These are phyloP conservation scores for Malus hybrid DNA, from an alignment of 331 rosid species.

Conservation along the genomic window DNA sequence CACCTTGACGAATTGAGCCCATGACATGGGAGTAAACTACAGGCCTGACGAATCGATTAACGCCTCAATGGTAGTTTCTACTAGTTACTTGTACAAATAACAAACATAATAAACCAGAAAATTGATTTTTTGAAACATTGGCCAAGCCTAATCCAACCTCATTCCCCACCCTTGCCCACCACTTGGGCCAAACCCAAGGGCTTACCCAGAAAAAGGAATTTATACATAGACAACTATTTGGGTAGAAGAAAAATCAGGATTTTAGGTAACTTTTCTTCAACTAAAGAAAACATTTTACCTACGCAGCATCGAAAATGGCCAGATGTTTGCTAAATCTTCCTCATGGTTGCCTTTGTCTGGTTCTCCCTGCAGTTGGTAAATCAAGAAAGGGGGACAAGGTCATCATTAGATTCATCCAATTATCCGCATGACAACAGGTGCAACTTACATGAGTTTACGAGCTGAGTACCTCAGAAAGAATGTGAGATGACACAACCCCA, in stretches of 20 bases:
- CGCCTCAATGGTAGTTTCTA: background rate
- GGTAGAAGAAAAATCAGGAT: background rate
- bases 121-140: background rate
- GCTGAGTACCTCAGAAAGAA: constrained; percentile 71
- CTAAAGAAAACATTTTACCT: constrained; percentile 33
- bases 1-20: background rate
- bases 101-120: background rate
- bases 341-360: constrained; percentile 33
- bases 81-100: background rate
- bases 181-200: background rate
- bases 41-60: background rate
- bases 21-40: background rate
- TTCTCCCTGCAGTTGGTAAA: constrained; percentile 49
- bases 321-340: constrained; percentile 54
- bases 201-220: background rate
- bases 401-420: constrained; percentile 8
- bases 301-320: constrained; percentile 79
- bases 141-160: background rate
- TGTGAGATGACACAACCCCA: constrained; percentile 90
- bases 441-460: constrained; percentile 11
- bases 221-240: background rate
- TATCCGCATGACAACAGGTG: background rate
- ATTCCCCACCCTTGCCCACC: background rate
- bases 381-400: constrained; percentile 5
- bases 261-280: background rate